Conservation (phyloP, 2,329 filamentous ascomycete genomes). For the Cytospora mali region DNA sequence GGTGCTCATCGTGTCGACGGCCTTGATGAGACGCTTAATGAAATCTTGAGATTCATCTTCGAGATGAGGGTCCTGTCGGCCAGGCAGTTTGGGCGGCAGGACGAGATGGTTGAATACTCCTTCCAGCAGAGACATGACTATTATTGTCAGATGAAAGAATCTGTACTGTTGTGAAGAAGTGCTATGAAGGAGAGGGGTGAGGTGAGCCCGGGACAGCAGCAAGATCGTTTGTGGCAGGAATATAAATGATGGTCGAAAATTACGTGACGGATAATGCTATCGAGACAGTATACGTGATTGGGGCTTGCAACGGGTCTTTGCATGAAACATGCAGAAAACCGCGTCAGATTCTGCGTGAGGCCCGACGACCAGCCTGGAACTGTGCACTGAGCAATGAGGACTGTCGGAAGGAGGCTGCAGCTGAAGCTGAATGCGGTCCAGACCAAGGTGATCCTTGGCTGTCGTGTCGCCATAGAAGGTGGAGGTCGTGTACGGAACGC, state of each 20-base stretch:
- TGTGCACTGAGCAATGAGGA: neutral
- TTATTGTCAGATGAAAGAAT: neutral
- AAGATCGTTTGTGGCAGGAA: neutral
- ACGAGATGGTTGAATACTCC: slow-evolving; percentile 41
- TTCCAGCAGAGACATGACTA: slow-evolving; percentile 8
- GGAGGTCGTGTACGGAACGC: neutral
- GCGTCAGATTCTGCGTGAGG: neutral
- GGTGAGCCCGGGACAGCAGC: neutral
- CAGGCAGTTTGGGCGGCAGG: slow-evolving; percentile 42
- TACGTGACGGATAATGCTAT: neutral
- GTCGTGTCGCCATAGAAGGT: neutral
- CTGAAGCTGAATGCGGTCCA: neutral
- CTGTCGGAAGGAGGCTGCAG: neutral
- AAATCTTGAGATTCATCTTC: slow-evolving; percentile 33
- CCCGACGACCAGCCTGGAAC: too few relatives aligned
- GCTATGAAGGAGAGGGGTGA: neutral
- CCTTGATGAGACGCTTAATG: slow-evolving; percentile 29
- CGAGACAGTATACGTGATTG: neutral
- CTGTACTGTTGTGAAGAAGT: too few relatives aligned
- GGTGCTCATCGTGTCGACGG: neutral
- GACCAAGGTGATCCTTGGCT: neutral
- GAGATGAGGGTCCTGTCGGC: slow-evolving; percentile 34
- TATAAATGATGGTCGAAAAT: neutral
- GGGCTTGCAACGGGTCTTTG: neutral
- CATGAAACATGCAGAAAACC: neutral